A percentile compares a stretch with the other conserved stretches of the same genome.
Conservation (phyloP, 2,329 filamentous ascomycete species). For the Cercospora sp. region DNA sequence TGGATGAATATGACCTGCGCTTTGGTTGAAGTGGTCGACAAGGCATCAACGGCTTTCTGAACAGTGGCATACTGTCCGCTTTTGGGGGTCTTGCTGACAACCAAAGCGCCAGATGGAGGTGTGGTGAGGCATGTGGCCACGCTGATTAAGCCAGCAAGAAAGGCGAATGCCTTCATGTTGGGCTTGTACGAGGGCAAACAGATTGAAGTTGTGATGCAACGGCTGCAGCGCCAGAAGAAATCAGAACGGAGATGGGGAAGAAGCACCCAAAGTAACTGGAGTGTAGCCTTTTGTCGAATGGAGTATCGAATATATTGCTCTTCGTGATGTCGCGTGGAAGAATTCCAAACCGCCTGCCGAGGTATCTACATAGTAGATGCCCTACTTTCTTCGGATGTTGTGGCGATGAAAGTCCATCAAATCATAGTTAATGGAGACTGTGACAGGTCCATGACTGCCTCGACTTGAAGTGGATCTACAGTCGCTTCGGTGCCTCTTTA, state of each 20-base stretch:
- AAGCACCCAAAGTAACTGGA: background rate
- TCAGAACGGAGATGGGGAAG: background rate
- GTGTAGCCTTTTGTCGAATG: background rate
- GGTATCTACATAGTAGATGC: background rate
- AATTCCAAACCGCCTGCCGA: background rate
- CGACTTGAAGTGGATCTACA: background rate
- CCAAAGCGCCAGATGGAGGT: constrained; percentile 54
- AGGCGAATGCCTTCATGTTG: constrained; percentile 18
- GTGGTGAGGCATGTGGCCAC: constrained; percentile 40
- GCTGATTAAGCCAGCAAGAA: constrained; percentile 22
- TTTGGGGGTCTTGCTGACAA: constrained; percentile 45
- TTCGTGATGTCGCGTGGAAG: background rate
- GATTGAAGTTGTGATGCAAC: background rate
- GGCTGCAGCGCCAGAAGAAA: background rate
- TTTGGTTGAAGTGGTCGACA: constrained; percentile 53
- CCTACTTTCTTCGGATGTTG: background rate
- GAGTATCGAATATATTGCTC: background rate
- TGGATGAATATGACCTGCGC: constrained; percentile 64
- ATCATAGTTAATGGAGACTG: background rate
- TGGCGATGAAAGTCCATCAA: background rate
- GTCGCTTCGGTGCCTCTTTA: background rate
- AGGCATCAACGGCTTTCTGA: constrained; percentile 59
- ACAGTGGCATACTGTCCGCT: constrained; percentile 50
- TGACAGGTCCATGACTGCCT: background rate
- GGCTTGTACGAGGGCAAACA: background rate